Evolutionary conservation across 257 asterid genomes (phyloP), one percentile per base, ranked within the genome.

Genomic region (Jacaranda mimosifolia): DNA sequence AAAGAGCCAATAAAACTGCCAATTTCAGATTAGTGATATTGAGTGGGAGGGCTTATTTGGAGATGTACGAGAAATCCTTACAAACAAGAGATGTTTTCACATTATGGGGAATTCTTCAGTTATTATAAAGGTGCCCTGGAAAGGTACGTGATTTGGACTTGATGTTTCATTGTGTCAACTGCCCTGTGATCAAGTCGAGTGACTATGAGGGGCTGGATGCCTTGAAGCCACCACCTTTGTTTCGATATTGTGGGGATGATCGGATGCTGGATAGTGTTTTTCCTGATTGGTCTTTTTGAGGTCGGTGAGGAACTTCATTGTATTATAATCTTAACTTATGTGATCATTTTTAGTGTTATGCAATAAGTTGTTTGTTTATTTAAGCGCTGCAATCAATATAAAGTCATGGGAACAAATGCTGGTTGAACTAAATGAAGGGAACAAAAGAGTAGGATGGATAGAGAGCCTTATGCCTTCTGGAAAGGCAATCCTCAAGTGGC

Each of bases 381-480:
- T 64, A 71, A 87, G 91, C 89, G 79, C 86, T 4, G 89, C 85
- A 52, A 78, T 82, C 49, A 81, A 84, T 72, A 74, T 85, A 58
- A 78, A 80, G 79, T 90, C 92, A 1, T 90, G 92, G 96, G 84
- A 18, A 49, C 35, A 62, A 18, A 75, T 90, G 74, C 75, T 73
- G 0, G 70, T 79, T 68, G 92, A 87, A 9, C 60, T 90, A 57
- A 78, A 62, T 21, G 76, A 85, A 78, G 96, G 92, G 62, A 91
- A 87, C 48, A n/a, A 53, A 79, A 79, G 69, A 82, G 79, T 67
- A 0, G 80, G 36, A 63, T 91, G 97, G 97, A 64, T 43, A 9
- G 90, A 88, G 91, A 87, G 72, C 91, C 91, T 6, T 58, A 83
- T 70, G 97, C 97, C 19, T 91, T 77, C 68, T 91, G 97, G 97